These are phyloP conservation scores for Brassica nigra DNA, from an alignment of 345 rosid species.

Conservation along the genomic window DNA sequence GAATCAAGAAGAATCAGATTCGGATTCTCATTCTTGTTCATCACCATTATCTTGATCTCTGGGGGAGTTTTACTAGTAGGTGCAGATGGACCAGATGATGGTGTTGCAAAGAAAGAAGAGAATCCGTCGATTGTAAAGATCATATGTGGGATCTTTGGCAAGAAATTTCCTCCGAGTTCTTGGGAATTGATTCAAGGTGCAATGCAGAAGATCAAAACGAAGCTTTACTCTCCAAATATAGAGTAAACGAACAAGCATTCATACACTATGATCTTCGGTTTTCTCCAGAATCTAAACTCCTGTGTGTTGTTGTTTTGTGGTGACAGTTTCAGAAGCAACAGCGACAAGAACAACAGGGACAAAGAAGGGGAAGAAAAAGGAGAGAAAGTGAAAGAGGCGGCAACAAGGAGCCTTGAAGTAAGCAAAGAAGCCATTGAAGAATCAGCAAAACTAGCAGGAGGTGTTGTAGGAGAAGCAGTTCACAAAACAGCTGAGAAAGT, in stretches of 20 bases:
- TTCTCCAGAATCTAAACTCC: background rate
- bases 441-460: slow-evolving; percentile 61
- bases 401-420: slow-evolving; percentile 45
- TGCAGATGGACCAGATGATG: slow-evolving; percentile 34
- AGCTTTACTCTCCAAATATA: slow-evolving; percentile 60
- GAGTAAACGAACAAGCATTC: slow-evolving; percentile 45
- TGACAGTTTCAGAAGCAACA: slow-evolving; percentile 55
- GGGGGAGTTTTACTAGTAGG: background rate
- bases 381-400: slow-evolving; percentile 61
- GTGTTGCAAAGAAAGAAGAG: slow-evolving; percentile 27
- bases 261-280: background rate
- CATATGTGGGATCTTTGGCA: slow-evolving; percentile 36
- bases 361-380: slow-evolving; percentile 30
- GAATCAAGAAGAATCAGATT: slow-evolving; percentile 26
- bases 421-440: slow-evolving; percentile 50
- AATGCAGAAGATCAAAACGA: slow-evolving; percentile 48
- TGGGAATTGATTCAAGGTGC: slow-evolving; percentile 61
- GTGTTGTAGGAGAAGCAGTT: slow-evolving; percentile 44
- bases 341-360: slow-evolving; percentile 19
- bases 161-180: slow-evolving; percentile 49
- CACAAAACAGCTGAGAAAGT: slow-evolving; percentile 54
- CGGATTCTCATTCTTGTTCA: slow-evolving; percentile 1
- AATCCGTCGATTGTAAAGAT: slow-evolving; percentile 44
- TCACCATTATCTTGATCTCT: slow-evolving; percentile 37
- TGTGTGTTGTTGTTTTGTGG: background rate